phyloP scores from a whole-genome alignment of 768 basidiomycete genomes.

The Sistotremastrum niveocremeum region DNA sequence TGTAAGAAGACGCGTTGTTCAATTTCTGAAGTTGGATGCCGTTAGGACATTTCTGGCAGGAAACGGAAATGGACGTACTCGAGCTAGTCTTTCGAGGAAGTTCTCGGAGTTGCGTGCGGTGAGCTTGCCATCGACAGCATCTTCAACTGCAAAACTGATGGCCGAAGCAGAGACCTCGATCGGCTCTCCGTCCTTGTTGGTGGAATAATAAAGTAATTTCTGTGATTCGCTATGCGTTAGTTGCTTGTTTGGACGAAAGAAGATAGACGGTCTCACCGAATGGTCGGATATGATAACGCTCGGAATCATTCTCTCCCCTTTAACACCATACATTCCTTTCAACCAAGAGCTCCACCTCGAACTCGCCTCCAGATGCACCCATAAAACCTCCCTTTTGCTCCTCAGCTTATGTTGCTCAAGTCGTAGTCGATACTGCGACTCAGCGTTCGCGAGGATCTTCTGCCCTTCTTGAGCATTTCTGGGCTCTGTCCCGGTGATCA shows the following conservation, averaged over 20 bases:
- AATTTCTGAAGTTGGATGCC: too few species aligned
- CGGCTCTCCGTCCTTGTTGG: slow-evolving; percentile 37
- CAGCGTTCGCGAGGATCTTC: slow-evolving; percentile 37
- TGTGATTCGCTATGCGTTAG: too few species aligned
- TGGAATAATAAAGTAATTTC: slow-evolving; percentile 67
- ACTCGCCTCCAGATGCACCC: slow-evolving; percentile 59
- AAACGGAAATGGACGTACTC: slow-evolving; percentile 38
- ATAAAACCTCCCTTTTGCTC: slow-evolving; percentile 66
- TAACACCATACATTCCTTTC: slow-evolving; percentile 80
- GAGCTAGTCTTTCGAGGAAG: slow-evolving; percentile 47
- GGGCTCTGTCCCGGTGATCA: slow-evolving; percentile 37
- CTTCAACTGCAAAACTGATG: slow-evolving; percentile 61
- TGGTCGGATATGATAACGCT: slow-evolving; percentile 72
- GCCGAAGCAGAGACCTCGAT: slow-evolving; percentile 43
- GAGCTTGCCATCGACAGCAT: slow-evolving; percentile 37
- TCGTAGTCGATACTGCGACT: slow-evolving; percentile 42
- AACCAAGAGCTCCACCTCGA: slow-evolving; percentile 74
- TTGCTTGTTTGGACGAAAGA: too few species aligned
- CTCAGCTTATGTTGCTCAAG: slow-evolving; percentile 16
- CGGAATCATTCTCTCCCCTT: slow-evolving; percentile 13
- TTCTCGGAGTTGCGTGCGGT: slow-evolving; percentile 56
- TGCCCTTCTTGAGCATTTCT: slow-evolving; percentile 29
- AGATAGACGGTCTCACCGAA: slow-evolving; percentile 30
- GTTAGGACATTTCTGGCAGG: too few species aligned
- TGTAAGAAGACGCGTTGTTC: too few species aligned